Percentiles rank a stretch among this genome's conserved stretches.
phyloP scores from a whole-genome alignment of 2,329 filamentous ascomycete species.

The Colletotrichum caudatum region DNA sequence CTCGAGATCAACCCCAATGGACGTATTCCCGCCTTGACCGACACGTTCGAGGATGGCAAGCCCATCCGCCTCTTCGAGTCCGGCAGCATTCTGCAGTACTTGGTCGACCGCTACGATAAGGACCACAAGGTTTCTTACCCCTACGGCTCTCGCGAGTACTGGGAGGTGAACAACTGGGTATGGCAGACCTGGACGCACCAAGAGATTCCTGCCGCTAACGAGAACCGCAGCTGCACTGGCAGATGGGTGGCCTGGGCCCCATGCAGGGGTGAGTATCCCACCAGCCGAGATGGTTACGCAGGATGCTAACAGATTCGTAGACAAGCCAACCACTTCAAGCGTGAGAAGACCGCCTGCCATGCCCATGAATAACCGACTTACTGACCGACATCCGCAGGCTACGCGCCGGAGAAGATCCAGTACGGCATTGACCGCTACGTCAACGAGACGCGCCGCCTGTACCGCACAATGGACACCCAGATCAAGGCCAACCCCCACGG shows the following conservation, averaged over 20 bases:
- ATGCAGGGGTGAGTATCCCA: slow-evolving; percentile 72
- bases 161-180: slow-evolving; percentile 84
- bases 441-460: slow-evolving; percentile 87
- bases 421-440: slow-evolving; percentile 86
- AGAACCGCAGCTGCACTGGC: slow-evolving; percentile 69
- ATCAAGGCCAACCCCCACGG: slow-evolving; percentile 68
- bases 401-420: slow-evolving; percentile 84
- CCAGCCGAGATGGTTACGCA: background rate
- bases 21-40: slow-evolving; percentile 88
- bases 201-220: slow-evolving; percentile 27
- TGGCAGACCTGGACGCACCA: slow-evolving; percentile 32
- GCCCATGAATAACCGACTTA: too few relatives aligned
- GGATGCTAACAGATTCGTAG: slow-evolving; percentile 44
- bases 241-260: slow-evolving; percentile 83
- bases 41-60: slow-evolving; percentile 80
- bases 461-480: slow-evolving; percentile 80
- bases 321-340: slow-evolving; percentile 85
- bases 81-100: slow-evolving; percentile 86
- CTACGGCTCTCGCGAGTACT: slow-evolving; percentile 76
- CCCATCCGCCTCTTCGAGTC: slow-evolving; percentile 84
- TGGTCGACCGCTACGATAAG: slow-evolving; percentile 83
- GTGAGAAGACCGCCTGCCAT: slow-evolving; percentile 53
- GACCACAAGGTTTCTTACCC: slow-evolving; percentile 88
- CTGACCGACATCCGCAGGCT: slow-evolving; percentile 57
- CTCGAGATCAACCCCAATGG: slow-evolving; percentile 93